phyloP scores from a whole-genome alignment of 1,139 yeast species.

The Debaryomyces robertsiae region DNA sequence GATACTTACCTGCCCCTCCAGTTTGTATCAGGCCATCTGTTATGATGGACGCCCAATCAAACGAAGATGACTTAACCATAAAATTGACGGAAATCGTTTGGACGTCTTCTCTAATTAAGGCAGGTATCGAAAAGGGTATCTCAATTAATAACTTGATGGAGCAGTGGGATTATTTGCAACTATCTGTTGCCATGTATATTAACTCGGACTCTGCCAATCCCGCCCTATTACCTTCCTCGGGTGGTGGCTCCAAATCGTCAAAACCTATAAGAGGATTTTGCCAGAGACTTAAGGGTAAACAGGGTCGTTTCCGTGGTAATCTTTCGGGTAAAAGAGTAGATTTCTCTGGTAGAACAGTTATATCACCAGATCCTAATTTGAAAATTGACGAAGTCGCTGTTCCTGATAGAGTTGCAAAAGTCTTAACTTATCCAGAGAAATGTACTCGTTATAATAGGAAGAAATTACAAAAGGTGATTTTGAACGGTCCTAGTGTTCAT shows the following conservation, averaged over 20 bases:
- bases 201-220: slow-evolving; percentile 95
- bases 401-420: slow-evolving; percentile 95
- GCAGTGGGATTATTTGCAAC: slow-evolving; percentile 96
- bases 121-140: slow-evolving; percentile 94
- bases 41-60: slow-evolving; percentile 88
- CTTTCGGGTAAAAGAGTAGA: slow-evolving; percentile 98
- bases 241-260: slow-evolving; percentile 56
- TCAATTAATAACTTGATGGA: slow-evolving; percentile 93
- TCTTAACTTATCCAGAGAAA: slow-evolving; percentile 92
- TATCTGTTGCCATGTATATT: slow-evolving; percentile 95
- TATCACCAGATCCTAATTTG: slow-evolving; percentile 97
- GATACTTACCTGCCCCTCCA: slow-evolving; percentile 97
- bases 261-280: slow-evolving; percentile 96
- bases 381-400: slow-evolving; percentile 97
- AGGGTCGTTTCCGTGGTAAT: slow-evolving; percentile 98
- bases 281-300: slow-evolving; percentile 97
- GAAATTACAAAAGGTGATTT: slow-evolving; percentile 70
- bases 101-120: slow-evolving; percentile 89
- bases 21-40: slow-evolving; percentile 98
- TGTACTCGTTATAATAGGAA: slow-evolving; percentile 86
- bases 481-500: slow-evolving; percentile 84
- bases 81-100: slow-evolving; percentile 95
- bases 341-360: slow-evolving; percentile 97
- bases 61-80: slow-evolving; percentile 96
- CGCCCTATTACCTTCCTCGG: slow-evolving; percentile 64